phyloP scores from a whole-genome alignment of 805 yeast genomes.

The Saturnispora silvae region DNA sequence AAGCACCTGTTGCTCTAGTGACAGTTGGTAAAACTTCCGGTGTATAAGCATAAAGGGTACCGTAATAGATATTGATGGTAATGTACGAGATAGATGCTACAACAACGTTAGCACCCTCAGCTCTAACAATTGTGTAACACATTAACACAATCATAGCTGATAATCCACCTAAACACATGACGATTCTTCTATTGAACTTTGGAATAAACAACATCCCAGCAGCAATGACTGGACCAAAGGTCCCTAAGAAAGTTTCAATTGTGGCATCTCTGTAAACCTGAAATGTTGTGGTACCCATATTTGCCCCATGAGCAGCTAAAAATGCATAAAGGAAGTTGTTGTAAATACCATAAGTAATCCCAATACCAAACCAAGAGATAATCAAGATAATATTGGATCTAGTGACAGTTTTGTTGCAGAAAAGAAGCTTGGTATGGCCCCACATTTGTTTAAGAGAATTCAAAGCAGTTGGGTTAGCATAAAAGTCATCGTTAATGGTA shows the following conservation, averaged over 20 bases:
- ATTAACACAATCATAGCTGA: constrained; percentile 48
- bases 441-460: constrained; percentile 17
- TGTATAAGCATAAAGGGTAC: constrained; percentile 53
- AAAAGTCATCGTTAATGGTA: constrained; percentile 14
- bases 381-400: constrained; percentile 35
- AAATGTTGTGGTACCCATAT: constrained; percentile 29
- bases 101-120: constrained; percentile 43
- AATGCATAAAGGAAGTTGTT: constrained; percentile 44
- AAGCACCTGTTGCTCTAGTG: constrained; percentile 50
- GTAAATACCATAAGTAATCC: constrained; percentile 48
- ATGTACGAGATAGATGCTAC: constrained; percentile 39
- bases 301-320: constrained; percentile 40
- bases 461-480: constrained; percentile 14
- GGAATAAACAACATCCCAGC: constrained; percentile 28
- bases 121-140: constrained; percentile 52
- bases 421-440: constrained; percentile 35
- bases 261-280: constrained; percentile 39
- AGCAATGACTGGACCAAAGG: constrained; percentile 45
- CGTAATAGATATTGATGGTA: constrained; percentile 41
- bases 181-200: constrained; percentile 45
- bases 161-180: constrained; percentile 41
- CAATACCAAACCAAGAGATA: constrained; percentile 47
- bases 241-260: constrained; percentile 36
- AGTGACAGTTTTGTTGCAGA: constrained; percentile 35
- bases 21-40: constrained; percentile 51